Evolutionary conservation across 2,329 filamentous ascomycete species (phyloP), one percentile per base, ranked within the genome.

Genomic region (Hypoxylon sp.): DNA sequence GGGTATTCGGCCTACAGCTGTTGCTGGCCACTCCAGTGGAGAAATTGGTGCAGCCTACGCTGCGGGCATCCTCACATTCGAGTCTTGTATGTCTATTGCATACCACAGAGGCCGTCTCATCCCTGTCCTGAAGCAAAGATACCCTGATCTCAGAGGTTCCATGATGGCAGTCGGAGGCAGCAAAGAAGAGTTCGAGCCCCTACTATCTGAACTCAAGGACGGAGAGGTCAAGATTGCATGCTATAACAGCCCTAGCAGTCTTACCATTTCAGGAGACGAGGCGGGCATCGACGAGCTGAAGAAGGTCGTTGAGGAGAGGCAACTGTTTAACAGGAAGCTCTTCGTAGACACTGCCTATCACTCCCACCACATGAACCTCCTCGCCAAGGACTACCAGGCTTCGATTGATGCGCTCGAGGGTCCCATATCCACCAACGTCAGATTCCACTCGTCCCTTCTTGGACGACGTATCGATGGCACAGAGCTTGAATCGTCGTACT

Each of bases 101-200:
- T 89, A 87, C 73, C 81, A 82, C 69, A 78, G 84, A 15, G 84
- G 82, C 1, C 78, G 81, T 29, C 79, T 84, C n/a, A 79, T 83
- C 2, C 79, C 80, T 1, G 76, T 81, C 1, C 72, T 85, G 48
- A 84, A 81, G 62, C 65, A 80, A 52, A 79, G 77, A 35, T 76
- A 81, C 61, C 80, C 83, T 0, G 69, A 77, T 1, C 79, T 85
- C 0, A 77, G 78, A 3, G 87, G 87, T 0, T 77, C 81, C 6
- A 89, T 89, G 87, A 80, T 88, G 74, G 87, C 87, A 0, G 85
- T 88, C 2, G 87, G 85, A 1, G 80, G 81, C 1, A 81, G 78
- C 42, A 79, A 82, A 21, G 79, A 81, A 67, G 81, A 83, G 44
- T 79, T 82, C 11, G 80, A 80, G 67, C 76, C 77, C 0, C 74